A percentile compares a stretch with the other conserved stretches of the same genome.
phyloP scores from a whole-genome alignment of 2,329 filamentous ascomycete species.

The Graphiopsis chlorocephala region DNA sequence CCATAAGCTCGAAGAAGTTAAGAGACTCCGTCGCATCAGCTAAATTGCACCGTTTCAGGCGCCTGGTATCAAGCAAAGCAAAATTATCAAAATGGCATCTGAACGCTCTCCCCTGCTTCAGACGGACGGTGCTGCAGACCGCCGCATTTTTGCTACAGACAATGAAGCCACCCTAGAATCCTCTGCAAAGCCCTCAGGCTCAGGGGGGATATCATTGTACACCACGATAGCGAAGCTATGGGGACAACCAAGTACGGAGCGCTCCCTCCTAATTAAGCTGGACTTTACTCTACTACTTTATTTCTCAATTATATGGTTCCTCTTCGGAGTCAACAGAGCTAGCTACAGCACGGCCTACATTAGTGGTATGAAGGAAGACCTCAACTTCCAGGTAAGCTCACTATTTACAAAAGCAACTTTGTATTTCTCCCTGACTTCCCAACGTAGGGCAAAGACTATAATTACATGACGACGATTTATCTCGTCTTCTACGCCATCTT shows the following conservation, averaged over 20 bases:
- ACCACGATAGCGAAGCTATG: not conserved
- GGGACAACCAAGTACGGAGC: not conserved
- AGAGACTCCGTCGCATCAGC: not conserved
- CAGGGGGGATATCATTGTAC: not conserved
- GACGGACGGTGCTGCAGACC: not conserved
- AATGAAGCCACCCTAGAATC: not conserved
- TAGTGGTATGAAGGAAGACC: constrained; percentile 53
- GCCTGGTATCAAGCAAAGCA: not conserved
- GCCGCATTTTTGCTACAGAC: not conserved
- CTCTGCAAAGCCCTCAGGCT: not conserved
- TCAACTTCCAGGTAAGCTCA: constrained; percentile 41
- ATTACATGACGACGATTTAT: not conserved
- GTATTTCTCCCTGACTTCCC: not conserved
- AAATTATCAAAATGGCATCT: not conserved
- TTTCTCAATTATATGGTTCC: constrained; percentile 49
- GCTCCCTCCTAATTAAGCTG: not conserved
- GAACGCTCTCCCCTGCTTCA: not conserved
- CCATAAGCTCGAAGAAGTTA: not conserved
- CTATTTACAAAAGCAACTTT: not conserved
- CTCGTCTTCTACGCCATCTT: constrained; percentile 45
- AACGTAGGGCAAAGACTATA: not conserved
- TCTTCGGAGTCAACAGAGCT: constrained; percentile 46
- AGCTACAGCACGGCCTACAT: constrained; percentile 51
- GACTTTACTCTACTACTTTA: constrained; percentile 29
- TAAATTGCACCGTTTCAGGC: not conserved